Evolutionary conservation across 208 protist species (phyloP), one percentile per base, ranked within the genome.

Genomic region (Angomonas ambiguus): DNA sequence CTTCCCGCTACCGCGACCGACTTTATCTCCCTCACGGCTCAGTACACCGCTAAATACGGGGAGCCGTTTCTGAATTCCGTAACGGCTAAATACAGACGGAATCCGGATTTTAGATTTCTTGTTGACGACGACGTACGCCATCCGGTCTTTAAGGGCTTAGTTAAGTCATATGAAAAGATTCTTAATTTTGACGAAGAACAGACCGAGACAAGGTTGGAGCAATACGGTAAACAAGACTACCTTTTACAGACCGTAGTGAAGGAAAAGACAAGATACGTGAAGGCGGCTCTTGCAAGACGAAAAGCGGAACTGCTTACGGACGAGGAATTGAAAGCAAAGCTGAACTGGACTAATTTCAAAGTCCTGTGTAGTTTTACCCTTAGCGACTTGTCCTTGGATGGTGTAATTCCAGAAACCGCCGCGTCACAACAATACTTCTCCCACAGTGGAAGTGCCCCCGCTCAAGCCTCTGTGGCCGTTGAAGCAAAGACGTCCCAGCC

Each of bases 21-120:
- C 34, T 75, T 92, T 60, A 86, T 96, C 70, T 80, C 81, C 1
- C 71, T 68, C 59, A 85, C 87, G 0, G 90, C 90, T 34, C 90
- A 96, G 78, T 96, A 93, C 74, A 75, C 79, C 13, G 87, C 87
- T 33, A 96, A 96, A 78, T 92, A 92, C 67, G 90, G 90, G 8
- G 82, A 88, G 1, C 69, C 58, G 5, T 96, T 96, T 49, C 58
- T 96, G 27, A 51, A 75, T 35, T 72, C 78, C 18, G 67, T 96
- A 24, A 62, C 74, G 53, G 67, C 65, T 1, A 85, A 87, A 48
- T 79, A 93, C 60, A 70, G 72, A 27, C 78, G 80, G 69, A 89
- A 93, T 69, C 73, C 79, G 0, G 61, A 77, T 10, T 91, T 96
- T 57, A 80, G 80, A 49, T 93, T 93, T 70, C 67, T 96, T 16